Evolutionary conservation across 257 asterid species (phyloP).

Genomic region (Solanum tarijense): DNA sequence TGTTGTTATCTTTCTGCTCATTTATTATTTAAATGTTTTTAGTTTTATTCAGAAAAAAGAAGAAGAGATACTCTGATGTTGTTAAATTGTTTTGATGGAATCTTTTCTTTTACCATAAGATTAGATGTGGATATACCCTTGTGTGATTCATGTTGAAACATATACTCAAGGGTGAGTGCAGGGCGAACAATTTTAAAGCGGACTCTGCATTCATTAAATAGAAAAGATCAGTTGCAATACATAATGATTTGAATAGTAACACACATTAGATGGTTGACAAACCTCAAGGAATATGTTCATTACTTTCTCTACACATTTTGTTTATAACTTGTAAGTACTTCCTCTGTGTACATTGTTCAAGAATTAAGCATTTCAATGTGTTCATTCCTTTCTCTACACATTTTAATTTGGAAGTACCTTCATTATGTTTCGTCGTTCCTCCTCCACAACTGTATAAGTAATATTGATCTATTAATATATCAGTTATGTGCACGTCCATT

Average conservation of each 20-base stretch:
- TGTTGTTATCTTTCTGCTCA: neutral
- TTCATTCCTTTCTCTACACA: too few relatives aligned
- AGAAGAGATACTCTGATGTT: neutral
- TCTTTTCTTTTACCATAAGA: neutral
- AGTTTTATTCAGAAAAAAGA: too few relatives aligned
- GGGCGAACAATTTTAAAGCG: too few relatives aligned
- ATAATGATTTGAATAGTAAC: neutral
- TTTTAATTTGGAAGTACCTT: too few relatives aligned
- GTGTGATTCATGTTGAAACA: neutral
- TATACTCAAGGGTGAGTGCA: neutral
- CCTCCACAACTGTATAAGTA: neutral
- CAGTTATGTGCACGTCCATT: neutral
- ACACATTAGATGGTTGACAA: neutral
- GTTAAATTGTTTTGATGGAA: neutral
- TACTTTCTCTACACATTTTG: neutral
- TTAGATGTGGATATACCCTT: neutral
- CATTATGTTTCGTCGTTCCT: neutral
- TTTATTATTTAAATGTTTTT: too few relatives aligned
- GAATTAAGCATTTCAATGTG: too few relatives aligned
- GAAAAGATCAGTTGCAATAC: neutral
- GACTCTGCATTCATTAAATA: neutral
- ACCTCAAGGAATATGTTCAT: conserved; percentile 15
- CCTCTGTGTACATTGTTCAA: neutral
- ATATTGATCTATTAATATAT: neutral
- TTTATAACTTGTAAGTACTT: neutral